Evolutionary conservation across 177 flowering plant species (phyloP).

Genomic region (Vitis hybrid): DNA sequence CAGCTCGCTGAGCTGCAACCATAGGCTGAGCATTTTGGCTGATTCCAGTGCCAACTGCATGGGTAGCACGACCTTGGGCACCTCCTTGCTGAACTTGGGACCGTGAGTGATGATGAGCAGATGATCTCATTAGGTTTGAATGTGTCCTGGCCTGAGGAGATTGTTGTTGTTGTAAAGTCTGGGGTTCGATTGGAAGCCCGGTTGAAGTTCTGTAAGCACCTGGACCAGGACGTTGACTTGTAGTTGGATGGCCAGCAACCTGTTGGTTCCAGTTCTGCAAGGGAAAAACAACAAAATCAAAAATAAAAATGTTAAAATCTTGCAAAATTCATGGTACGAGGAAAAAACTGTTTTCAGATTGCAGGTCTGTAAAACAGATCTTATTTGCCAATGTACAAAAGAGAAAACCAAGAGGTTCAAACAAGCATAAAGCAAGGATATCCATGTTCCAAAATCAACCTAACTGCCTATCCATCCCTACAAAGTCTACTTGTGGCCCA

Average conservation of each 20-base stretch:
- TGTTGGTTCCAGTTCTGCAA: constrained; percentile 36
- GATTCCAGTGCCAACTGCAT: constrained; percentile 9
- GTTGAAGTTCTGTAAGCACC: constrained; percentile 24
- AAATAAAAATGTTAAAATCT: not conserved
- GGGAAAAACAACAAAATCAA: not conserved
- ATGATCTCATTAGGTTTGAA: constrained; percentile 15
- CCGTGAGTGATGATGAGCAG: constrained; percentile 22
- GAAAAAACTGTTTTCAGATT: not conserved
- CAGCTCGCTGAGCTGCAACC: constrained; percentile 17
- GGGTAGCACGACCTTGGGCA: constrained; percentile 22
- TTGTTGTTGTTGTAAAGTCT: constrained; percentile 28
- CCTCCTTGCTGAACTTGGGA: constrained; percentile 31
- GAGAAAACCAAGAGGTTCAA: too few species aligned
- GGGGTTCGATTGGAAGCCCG: constrained; percentile 19
- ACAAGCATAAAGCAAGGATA: too few species aligned
- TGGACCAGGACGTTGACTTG: constrained; percentile 25
- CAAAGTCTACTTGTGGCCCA: too few species aligned
- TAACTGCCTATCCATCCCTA: too few species aligned
- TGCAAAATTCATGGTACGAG: not conserved
- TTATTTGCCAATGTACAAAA: too few species aligned
- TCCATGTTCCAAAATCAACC: too few species aligned
- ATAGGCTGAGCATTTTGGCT: constrained; percentile 14
- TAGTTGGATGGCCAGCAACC: constrained; percentile 23
- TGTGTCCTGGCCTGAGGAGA: constrained; percentile 22
- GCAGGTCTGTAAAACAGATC: too few species aligned